Evolutionary conservation across 2,329 filamentous ascomycete genomes (phyloP).

Genomic region (Aureobasidium leucospermi): DNA sequence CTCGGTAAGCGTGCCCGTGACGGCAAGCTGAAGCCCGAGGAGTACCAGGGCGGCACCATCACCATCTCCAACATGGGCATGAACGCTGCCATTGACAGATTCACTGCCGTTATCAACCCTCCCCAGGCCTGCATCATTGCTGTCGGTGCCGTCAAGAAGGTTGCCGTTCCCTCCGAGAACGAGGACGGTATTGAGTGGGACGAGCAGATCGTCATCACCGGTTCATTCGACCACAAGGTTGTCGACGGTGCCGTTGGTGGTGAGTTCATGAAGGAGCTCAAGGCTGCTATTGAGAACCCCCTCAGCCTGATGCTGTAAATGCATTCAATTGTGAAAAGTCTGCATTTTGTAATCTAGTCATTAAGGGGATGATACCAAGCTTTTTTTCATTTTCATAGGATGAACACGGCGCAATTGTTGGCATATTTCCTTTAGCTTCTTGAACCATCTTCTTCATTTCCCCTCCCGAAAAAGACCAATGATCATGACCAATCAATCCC

Average conservation of each 20-base stretch:
- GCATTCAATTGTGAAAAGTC: constrained; percentile 1
- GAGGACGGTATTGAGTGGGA: constrained; percentile 93
- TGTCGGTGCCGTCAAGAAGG: constrained; percentile 91
- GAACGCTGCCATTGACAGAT: constrained; percentile 92
- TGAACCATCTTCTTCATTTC: neutral
- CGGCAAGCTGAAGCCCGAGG: constrained; percentile 97
- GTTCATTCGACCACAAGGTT: constrained; percentile 98
- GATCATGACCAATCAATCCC: too few relatives aligned
- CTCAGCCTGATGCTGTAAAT: constrained; percentile 80
- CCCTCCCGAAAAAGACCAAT: neutral
- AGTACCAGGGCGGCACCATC: constrained; percentile 98
- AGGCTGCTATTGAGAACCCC: constrained; percentile 97
- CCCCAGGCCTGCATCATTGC: constrained; percentile 93
- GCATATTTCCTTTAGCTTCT: constrained; percentile 12
- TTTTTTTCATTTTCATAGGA: constrained; percentile 11
- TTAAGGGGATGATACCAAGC: constrained; percentile 1
- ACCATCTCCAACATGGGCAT: constrained; percentile 99
- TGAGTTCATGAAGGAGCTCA: constrained; percentile 94
- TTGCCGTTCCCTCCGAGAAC: constrained; percentile 75
- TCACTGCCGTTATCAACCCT: constrained; percentile 98
- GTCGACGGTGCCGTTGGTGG: constrained; percentile 93
- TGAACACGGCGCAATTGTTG: constrained; percentile 11
- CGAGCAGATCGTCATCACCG: constrained; percentile 92
- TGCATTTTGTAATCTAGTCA: constrained; percentile 14
- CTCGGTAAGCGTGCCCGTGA: constrained; percentile 93